phyloP scores from a whole-genome alignment of 805 yeast species.

The Saccharomycopsis sp. region DNA sequence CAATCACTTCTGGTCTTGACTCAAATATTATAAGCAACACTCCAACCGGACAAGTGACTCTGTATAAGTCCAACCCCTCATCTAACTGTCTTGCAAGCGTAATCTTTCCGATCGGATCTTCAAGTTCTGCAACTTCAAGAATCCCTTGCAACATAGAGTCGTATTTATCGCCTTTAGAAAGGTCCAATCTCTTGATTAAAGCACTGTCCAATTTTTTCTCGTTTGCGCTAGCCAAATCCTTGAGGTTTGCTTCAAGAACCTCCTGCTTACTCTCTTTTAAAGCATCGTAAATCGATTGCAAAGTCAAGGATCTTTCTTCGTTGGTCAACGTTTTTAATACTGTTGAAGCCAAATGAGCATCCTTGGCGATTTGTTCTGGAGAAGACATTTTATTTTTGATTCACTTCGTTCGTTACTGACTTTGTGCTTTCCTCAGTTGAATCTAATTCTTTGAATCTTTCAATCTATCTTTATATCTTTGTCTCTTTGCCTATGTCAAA shows the following conservation, averaged over 20 bases:
- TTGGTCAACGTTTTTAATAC: conserved; percentile 71
- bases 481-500: not conserved
- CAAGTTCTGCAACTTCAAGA: conserved; percentile 79
- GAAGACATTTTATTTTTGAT: not conserved
- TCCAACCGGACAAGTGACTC: conserved; percentile 92
- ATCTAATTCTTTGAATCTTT: not conserved
- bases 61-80: conserved; percentile 75
- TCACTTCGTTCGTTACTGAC: not conserved
- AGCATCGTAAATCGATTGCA: conserved; percentile 66
- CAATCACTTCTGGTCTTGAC: conserved; percentile 96
- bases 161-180: conserved; percentile 75
- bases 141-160: conserved; percentile 95
- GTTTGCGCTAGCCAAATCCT: conserved; percentile 68
- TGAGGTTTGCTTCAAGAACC: conserved; percentile 65
- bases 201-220: conserved; percentile 58
- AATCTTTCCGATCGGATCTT: conserved; percentile 89
- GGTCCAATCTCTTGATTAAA: conserved; percentile 76
- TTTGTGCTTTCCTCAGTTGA: not conserved
- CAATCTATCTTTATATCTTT: not conserved
- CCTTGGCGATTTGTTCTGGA: conserved; percentile 67
- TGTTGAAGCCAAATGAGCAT: conserved; percentile 80
- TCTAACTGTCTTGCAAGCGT: conserved; percentile 81
- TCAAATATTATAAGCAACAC: conserved; percentile 89
- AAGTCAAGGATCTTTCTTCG: conserved; percentile 65
- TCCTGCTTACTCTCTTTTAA: conserved; percentile 50